phyloP scores from a whole-genome alignment of 1,284 basidiomycete species.

The Trichosporon faecale region DNA sequence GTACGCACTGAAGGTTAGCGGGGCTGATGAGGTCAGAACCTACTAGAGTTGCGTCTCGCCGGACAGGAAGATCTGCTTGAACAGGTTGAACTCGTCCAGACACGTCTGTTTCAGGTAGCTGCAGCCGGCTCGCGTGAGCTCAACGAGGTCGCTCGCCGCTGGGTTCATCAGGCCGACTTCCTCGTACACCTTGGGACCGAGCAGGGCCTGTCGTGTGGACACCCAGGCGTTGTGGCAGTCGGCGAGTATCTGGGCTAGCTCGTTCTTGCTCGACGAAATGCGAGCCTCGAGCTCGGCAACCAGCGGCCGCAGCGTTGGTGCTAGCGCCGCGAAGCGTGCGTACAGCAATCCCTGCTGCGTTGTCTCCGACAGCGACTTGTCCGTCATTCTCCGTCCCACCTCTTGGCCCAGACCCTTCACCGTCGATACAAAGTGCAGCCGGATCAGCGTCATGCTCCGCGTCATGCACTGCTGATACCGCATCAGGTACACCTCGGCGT shows the following conservation, averaged over 20 bases:
- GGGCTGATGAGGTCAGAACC: conserved; percentile 46
- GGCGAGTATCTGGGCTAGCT: conserved; percentile 68
- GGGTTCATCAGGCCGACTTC: conserved; percentile 81
- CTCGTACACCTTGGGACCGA: conserved; percentile 67
- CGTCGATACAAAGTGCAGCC: conserved; percentile 85
- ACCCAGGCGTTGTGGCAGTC: conserved; percentile 86
- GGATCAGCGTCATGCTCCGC: conserved; percentile 90
- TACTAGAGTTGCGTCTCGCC: conserved; percentile 82
- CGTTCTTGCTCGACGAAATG: conserved; percentile 63
- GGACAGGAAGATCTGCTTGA: conserved; percentile 76
- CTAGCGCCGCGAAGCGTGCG: conserved; percentile 73
- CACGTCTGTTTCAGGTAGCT: conserved; percentile 85
- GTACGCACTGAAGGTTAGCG: conserved; percentile 61
- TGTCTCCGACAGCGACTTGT: conserved; percentile 77
- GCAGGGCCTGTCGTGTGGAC: conserved; percentile 63
- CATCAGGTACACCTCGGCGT: conserved; percentile 84
- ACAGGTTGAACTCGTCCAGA: conserved; percentile 79
- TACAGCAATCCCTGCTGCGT: conserved; percentile 81
- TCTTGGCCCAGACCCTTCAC: conserved; percentile 71
- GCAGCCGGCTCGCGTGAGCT: conserved; percentile 81
- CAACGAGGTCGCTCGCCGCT: conserved; percentile 71
- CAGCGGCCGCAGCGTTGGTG: conserved; percentile 68
- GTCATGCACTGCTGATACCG: conserved; percentile 95
- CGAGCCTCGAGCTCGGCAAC: conserved; percentile 79
- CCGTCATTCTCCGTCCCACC: conserved; percentile 66